Evolutionary conservation across 805 yeast species (phyloP).

Genomic region (Ogataea trehalophila): DNA sequence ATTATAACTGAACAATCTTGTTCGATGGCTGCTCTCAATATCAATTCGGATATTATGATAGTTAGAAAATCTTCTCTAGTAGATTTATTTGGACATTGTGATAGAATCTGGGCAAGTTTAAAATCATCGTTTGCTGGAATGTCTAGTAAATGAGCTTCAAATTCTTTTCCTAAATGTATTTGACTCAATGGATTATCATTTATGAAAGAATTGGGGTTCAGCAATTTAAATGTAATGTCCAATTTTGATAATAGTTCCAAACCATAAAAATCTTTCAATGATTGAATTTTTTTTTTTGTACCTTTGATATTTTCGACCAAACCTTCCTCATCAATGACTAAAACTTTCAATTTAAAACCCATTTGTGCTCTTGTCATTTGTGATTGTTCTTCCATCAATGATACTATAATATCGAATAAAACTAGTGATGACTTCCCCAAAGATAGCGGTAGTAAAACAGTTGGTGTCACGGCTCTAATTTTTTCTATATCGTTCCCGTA

Average conservation of each 20-base stretch:
- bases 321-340: constrained; percentile 41
- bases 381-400: constrained; percentile 58
- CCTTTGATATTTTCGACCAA: constrained; percentile 10
- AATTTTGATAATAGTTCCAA: constrained; percentile 17
- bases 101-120: constrained; percentile 32
- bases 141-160: constrained; percentile 10
- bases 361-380: constrained; percentile 51
- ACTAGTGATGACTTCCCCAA: constrained; percentile 66
- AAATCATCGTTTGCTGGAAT: neutral
- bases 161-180: constrained; percentile 31
- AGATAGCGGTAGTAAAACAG: constrained; percentile 56
- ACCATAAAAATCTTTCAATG: constrained; percentile 13
- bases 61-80: constrained; percentile 58
- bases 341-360: constrained; percentile 59
- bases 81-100: constrained; percentile 46
- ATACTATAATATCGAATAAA: constrained; percentile 59
- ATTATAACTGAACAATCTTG: constrained; percentile 51
- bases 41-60: constrained; percentile 42
- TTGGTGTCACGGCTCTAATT: constrained; percentile 30
- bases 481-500: constrained; percentile 38
- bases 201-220: constrained; percentile 39
- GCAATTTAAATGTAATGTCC: constrained; percentile 35
- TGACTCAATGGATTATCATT: constrained; percentile 26
- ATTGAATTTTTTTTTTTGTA: neutral
- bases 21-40: constrained; percentile 41